Evolutionary conservation across 2,329 filamentous ascomycete species (phyloP), one percentile per base, ranked within the genome.

Genomic region (Calonectria pteridis): DNA sequence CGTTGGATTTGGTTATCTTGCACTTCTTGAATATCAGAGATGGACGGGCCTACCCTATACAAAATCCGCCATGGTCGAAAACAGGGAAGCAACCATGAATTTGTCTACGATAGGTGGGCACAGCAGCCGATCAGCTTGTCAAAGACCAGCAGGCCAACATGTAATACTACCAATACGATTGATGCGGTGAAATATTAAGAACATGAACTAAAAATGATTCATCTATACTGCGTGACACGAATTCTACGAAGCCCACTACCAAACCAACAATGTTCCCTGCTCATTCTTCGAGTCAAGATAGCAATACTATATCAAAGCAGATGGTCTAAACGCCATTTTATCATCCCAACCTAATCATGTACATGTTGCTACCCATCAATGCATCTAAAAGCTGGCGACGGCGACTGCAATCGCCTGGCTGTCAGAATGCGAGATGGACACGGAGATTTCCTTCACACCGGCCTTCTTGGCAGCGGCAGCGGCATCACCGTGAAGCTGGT

Each of bases 351-450:
- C 77, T 75, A 73, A 75, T 74, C 75, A 77, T 75, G 67, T 75
- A 77, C 69, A 76, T 62, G 50, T 71, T 28, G 59, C 53, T 43
- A 35, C 62, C 53, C 69, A 71, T 67, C 68, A 37, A 53, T 35
- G 37, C 71, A 65, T 73, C 84, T 91, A 95, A 82, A 97, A 94
- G 70, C 92, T 93, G 69, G 95, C 93, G 74, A 98, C 94, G 2
- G 97, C 97, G 81, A 99, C 94, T 58, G 97, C 96, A 81, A 98
- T 96, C 74, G 97, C 96, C 86, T 99, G 97, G 73, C 90, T 93
- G 80, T 98, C 96, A 49, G 94, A 97, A 86, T 99, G 97, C 80
- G 96, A 98, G 83, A 99, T 98, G 82, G 95, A 98, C 79, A 99
- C 94, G 77, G 90, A 96, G 77, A 98, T 93, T 69, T 93, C 92